Evolutionary conservation across 257 asterid species (phyloP), one percentile per base, ranked within the genome.

Genomic region (Cordia subcordata): DNA sequence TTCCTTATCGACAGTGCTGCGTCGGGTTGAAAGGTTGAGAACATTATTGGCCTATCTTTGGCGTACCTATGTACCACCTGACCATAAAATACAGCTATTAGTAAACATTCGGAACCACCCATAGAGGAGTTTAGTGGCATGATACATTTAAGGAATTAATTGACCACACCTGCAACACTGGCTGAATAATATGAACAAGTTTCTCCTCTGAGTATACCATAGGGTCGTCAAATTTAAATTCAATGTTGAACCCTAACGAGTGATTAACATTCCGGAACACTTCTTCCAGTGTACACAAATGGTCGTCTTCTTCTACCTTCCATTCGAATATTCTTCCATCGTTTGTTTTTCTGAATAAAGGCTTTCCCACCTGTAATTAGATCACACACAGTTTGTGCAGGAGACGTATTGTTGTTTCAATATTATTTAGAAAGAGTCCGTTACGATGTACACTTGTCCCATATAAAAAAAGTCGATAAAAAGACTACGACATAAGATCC

Each of bases 11-110:
- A 49, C 11, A 40, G 70, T 20, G 66, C 67, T 1, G 71, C 68
- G 35, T 73, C 71, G 8, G 71, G 74, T 39, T 73, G 78, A 50
- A 73, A 73, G 49, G 67, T 53, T 9, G 71, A 73, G 58, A 73
- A 68, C 51, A 68, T 47, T 32, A 73, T 63, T 22, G 57, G 20
- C 21, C 65, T 63, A 13, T 62, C 60, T 38, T 68, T 55, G 0
- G 71, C 62, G 8, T 63, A 57, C 63, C 62, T 65, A 17, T 58
- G 53, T 19, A 59, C 75, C 13, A 64, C 69, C 76, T 71, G 63
- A 4, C n/a, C 47, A 54, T 17, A 13, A 12, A 49, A 13, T 5
- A 4, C 11, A n/a, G n/a, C n/a, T n/a, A n/a, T 23, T 13, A 11
- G 11, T 22, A 58, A 39, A 40, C 11, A 4, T 13, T 15, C 23